Conservation (phyloP, 495 filamentous ascomycete species). For the Trichoderma asperelloides region DNA sequence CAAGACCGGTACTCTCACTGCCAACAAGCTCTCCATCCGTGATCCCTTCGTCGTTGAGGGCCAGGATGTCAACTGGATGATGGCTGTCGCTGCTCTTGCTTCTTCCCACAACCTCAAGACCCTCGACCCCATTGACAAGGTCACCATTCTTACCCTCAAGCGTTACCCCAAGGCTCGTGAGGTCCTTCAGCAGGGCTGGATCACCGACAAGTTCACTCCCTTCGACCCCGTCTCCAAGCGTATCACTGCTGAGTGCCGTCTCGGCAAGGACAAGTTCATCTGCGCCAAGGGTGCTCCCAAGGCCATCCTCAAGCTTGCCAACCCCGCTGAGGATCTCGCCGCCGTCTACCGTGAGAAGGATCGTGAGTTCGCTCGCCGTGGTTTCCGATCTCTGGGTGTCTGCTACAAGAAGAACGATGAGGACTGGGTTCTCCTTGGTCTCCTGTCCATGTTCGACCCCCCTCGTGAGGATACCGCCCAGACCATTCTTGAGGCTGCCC, state of each 20-base stretch:
- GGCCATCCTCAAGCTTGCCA: constrained; percentile 71
- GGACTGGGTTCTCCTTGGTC: constrained; percentile 83
- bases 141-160: constrained; percentile 74
- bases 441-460: constrained; percentile 87
- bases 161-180: constrained; percentile 70
- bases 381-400: constrained; percentile 87
- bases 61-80: constrained; percentile 71
- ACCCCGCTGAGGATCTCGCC: constrained; percentile 62
- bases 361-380: constrained; percentile 79
- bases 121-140: constrained; percentile 91
- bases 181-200: constrained; percentile 63
- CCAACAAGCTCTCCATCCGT: constrained; percentile 79
- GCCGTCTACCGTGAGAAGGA: constrained; percentile 81
- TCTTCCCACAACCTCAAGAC: constrained; percentile 90
- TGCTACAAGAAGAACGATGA: constrained; percentile 70
- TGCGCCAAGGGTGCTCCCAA: constrained; percentile 89
- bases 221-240: constrained; percentile 96
- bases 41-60: constrained; percentile 76
- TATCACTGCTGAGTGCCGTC: constrained; percentile 69
- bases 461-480: constrained; percentile 85
- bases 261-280: constrained; percentile 66
- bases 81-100: constrained; percentile 84
- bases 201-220: constrained; percentile 64
- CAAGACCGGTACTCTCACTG: constrained; percentile 90
- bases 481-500: constrained; percentile 82